Evolutionary conservation across 331 rosid species (phyloP).

Genomic region (Prunus yedoensis): DNA sequence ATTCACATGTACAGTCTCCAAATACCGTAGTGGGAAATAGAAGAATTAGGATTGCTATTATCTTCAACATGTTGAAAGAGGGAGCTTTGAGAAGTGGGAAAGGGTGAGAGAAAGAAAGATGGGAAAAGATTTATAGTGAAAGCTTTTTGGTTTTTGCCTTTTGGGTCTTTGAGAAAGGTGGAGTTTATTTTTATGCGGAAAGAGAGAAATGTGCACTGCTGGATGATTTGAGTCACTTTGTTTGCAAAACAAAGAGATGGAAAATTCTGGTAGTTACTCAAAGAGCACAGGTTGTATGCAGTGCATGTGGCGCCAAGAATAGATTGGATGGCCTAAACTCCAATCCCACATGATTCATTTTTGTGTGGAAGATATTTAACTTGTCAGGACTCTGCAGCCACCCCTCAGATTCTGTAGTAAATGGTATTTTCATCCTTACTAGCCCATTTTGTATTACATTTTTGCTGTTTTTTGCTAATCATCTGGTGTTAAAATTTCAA

Average conservation of each 20-base stretch:
- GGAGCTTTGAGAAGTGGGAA: slow-evolving; percentile 2
- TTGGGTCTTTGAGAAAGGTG: background rate
- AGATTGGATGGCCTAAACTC: background rate
- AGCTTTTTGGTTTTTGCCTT: background rate
- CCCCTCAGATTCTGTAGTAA: background rate
- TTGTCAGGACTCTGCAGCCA: no score
- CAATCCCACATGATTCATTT: background rate
- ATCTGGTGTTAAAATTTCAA: no score
- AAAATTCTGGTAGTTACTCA: background rate
- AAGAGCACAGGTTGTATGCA: background rate
- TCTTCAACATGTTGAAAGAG: slow-evolving; percentile 16
- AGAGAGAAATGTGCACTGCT: background rate
- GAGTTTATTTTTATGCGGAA: background rate
- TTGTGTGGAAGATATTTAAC: background rate
- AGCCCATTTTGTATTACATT: no score
- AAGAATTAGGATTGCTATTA: no score
- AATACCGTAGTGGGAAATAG: slow-evolving; percentile 26
- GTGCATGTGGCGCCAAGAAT: background rate
- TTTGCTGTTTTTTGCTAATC: no score
- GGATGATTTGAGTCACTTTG: background rate
- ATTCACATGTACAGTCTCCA: slow-evolving; percentile 36
- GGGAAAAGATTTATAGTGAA: background rate
- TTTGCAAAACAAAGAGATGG: background rate
- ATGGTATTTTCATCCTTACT: no score
- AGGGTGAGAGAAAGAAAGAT: background rate